Base-by-base conservation (phyloP, 169 alveolate genomes). In the Cryptosporidium sp. region DNA sequence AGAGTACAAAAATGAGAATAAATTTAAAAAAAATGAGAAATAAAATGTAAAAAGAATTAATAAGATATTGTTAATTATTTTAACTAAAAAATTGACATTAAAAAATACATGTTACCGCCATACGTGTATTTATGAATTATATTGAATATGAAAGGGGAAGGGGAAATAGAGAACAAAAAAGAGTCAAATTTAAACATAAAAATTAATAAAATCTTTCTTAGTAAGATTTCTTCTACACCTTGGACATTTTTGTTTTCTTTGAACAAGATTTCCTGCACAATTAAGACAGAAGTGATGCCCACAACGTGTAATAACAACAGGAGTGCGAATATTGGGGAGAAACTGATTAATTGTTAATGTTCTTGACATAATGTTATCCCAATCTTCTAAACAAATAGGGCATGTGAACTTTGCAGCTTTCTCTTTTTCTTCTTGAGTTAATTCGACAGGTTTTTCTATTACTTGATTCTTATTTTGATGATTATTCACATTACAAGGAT, bases 221-320 rank as follows among this genome's bases (percentile, higher is more conserved):
- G 42, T 62, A 31, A 80, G 68, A 48, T 39, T 65, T 44, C 45
- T 62, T 60, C 89, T 80, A 33, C 89, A 80, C 37, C 45, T 80
- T 23, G 89, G 89, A 42, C 89, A 80, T 26, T 65, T 80, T 60
- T 80, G 89, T 80, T 62, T 80, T 60, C 89, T 80, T 65, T 80
- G 89, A 29, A 80, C 80, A 44, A 80, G 80, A 48, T 67, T 44
- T 44, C 89, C 75, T 60, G 89, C 89, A 80, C 89, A 80, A 39
- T 39, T 51, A 2, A 80, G 68, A 4, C 89, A 80, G 45, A 80
- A 80, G 42, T 80, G 89, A 44, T 80, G 89, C 6, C 89, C 89
- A 80, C 89, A 80, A n/a, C 89, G 89, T 18, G 89, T 80, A 26
- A 80, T 80, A 5, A 80, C 89, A 4, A 80, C 75, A 16, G 89